A percentile compares a stretch with the other conserved stretches of the same genome.
Conservation (phyloP, 2,329 filamentous ascomycete species). For the Thelonectria discophora region DNA sequence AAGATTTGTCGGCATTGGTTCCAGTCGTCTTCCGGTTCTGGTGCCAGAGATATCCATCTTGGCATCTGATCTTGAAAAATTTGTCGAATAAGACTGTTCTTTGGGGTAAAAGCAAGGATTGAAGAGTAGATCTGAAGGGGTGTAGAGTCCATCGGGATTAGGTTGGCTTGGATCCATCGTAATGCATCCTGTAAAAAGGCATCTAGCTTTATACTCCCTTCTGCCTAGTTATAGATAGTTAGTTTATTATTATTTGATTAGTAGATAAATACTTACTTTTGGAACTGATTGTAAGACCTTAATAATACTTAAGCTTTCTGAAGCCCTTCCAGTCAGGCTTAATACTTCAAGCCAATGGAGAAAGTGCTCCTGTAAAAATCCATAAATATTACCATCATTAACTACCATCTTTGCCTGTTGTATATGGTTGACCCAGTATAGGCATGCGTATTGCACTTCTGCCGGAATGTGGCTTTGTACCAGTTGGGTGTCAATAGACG, state of each 20-base stretch:
- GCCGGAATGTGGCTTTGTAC: not conserved
- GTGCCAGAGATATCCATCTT: not conserved
- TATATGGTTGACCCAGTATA: slow-evolving; percentile 7
- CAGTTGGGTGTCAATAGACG: not conserved
- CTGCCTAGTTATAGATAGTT: not conserved
- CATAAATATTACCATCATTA: not conserved
- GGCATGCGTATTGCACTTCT: slow-evolving; percentile 19
- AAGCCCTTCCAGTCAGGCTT: not conserved
- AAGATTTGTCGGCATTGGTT: slow-evolving; percentile 3
- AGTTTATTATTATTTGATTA: not conserved
- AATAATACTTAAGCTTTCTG: slow-evolving; percentile 3
- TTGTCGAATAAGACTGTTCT: slow-evolving; percentile 2
- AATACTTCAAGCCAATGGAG: slow-evolving; percentile 12
- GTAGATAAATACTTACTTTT: not conserved
- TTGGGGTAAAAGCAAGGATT: slow-evolving; percentile 4
- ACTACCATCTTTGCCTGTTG: not conserved
- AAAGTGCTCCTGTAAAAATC: slow-evolving; percentile 3
- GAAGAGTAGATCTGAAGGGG: slow-evolving; percentile 19
- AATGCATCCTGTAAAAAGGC: slow-evolving; percentile 1
- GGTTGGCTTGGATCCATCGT: not conserved
- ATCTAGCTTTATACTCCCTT: not conserved
- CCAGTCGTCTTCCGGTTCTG: slow-evolving; percentile 1
- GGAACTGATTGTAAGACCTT: not conserved
- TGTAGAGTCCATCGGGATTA: not conserved
- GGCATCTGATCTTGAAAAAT: not conserved